phyloP scores from a whole-genome alignment of 2,329 filamentous ascomycete genomes.

The Aspergillus phoenicis region DNA sequence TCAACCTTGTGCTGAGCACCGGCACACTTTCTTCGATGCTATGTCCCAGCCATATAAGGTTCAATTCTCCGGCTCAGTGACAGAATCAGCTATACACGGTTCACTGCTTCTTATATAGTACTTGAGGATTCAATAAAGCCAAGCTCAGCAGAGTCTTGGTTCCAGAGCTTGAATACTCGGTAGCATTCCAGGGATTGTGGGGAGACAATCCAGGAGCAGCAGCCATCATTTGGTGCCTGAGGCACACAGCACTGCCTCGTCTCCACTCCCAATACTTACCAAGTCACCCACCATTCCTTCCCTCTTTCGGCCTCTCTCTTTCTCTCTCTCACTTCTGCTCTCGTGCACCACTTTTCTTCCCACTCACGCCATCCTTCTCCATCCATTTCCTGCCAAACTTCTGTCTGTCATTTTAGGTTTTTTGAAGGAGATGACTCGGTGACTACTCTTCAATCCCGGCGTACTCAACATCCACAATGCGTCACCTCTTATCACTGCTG shows the following conservation, averaged over 20 bases:
- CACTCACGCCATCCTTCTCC: background rate
- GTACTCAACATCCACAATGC: conserved; percentile 14
- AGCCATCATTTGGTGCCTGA: background rate
- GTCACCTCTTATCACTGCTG: conserved; percentile 19
- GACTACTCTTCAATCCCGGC: background rate
- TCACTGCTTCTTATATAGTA: background rate
- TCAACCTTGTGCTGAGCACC: background rate
- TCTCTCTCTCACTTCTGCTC: background rate
- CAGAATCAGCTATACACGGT: background rate
- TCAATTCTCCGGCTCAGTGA: background rate
- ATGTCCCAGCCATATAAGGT: background rate
- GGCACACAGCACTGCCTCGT: background rate
- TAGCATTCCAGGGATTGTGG: too few relatives aligned
- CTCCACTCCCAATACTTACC: background rate
- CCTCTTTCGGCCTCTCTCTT: background rate
- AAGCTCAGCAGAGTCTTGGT: too few relatives aligned
- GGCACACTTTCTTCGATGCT: background rate
- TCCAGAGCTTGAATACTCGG: too few relatives aligned
- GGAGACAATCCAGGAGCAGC: too few relatives aligned
- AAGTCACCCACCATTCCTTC: conserved; percentile 1
- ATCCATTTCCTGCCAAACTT: background rate
- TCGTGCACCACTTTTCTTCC: background rate
- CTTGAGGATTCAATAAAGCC: too few relatives aligned
- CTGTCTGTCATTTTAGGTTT: background rate
- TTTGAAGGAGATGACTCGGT: background rate